These are phyloP conservation scores for Rheum nobile DNA, from an alignment of 148 eudicot species.

Conservation along the genomic window DNA sequence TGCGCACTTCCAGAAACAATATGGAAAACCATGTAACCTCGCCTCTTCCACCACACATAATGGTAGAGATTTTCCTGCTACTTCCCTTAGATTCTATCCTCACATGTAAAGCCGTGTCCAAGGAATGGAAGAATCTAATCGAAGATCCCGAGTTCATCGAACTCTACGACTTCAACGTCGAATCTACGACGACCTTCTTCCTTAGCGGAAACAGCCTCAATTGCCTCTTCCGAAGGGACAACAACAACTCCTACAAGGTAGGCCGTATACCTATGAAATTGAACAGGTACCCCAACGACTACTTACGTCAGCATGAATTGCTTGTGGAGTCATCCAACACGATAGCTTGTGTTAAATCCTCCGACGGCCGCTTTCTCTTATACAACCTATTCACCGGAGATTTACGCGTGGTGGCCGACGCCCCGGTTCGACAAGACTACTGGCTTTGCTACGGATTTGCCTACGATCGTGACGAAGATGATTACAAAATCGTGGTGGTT, in stretches of 20 bases:
- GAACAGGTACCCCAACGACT: background rate
- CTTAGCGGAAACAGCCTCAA: background rate
- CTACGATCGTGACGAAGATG: background rate
- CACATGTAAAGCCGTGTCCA: background rate
- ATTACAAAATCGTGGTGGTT: background rate
- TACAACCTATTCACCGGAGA: background rate
- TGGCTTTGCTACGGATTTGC: background rate
- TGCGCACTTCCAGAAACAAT: no score
- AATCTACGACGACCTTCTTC: background rate
- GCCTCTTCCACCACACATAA: background rate
- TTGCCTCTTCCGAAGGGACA: background rate
- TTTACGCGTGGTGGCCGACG: background rate
- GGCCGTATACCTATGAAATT: background rate
- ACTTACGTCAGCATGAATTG: no score
- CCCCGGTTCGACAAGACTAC: no score
- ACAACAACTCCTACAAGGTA: background rate
- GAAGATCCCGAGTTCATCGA: background rate
- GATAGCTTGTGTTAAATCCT: background rate
- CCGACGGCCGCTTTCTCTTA: background rate
- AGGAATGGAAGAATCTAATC: background rate
- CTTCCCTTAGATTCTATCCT: background rate
- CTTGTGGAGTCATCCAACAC: background rate
- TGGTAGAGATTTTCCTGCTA: background rate
- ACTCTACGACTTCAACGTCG: background rate
- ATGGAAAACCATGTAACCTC: no score